Base-by-base conservation (phyloP, 2,329 filamentous ascomycete species). In the Pseudocercospora fijiensis region DNA sequence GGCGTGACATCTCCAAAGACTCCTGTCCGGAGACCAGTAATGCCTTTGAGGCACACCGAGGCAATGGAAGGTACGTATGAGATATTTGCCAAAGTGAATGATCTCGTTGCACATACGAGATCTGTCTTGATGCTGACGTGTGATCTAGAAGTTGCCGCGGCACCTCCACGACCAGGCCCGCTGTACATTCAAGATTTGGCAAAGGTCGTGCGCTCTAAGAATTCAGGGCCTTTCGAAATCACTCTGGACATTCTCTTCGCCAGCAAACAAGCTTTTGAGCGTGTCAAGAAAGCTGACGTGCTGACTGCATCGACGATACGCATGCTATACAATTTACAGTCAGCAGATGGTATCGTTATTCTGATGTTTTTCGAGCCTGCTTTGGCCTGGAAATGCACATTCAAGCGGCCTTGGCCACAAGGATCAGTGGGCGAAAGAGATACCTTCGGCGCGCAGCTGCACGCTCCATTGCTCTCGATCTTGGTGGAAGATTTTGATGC, bases 161-260 rank as follows among this genome's bases (percentile, higher is more conserved):
- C 37, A 41, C 37, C 37, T 41, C 37, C 22, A 4, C 52, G 10
- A 28, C 16, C 52, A 11, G 52, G 52, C 3, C 27, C 52, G 6
- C 18, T 37, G 8, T 51, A 45, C 20, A 37, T 60, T 18, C 47
- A 27, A 30, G 30, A 60, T 7, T 5, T 60, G 4, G 58, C 58
- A 20, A 53, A 55, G n/a, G 49, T 82, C 22, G 78, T 78, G 58
- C 77, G 83, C 0, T 82, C 80, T 13, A 85, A 85, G 68, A 84
- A 84, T 51, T 75, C 81, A 0, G 82, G 82, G 0, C 82, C 83
- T 0, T 85, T 77, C 63, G 82, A 85, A 65, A 75, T 85, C 27
- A 84, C 83, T 0, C 76, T 84, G 26, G 83, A 85, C 61, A 75
- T 83, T 47, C 80, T 85, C 58, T 85, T 85, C 67, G 71, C 70